Evolutionary conservation across 495 filamentous ascomycete species (phyloP).

Genomic region (Xanthoparmelia taractica): DNA sequence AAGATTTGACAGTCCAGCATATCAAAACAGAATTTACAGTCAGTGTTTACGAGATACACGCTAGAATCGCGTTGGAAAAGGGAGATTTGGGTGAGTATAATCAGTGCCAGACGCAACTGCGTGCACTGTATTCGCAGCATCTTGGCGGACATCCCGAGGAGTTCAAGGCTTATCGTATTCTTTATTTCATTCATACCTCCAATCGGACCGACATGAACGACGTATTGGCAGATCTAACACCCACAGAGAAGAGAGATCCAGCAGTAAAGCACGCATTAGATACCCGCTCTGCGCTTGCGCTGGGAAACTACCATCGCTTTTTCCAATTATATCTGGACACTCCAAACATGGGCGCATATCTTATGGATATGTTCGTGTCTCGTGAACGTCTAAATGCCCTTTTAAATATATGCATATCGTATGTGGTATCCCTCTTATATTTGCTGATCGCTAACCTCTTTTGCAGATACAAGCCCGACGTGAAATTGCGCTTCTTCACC

Average conservation of each 20-base stretch:
- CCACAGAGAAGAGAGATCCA: slow-evolving; percentile 78
- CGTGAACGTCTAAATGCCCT: slow-evolving; percentile 88
- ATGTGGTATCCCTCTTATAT: slow-evolving; percentile 39
- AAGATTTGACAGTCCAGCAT: slow-evolving; percentile 96
- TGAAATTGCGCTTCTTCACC: slow-evolving; percentile 83
- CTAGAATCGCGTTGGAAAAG: slow-evolving; percentile 95
- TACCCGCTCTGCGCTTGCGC: slow-evolving; percentile 81
- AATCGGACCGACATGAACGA: slow-evolving; percentile 98
- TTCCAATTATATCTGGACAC: slow-evolving; percentile 91
- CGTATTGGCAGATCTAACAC: slow-evolving; percentile 92
- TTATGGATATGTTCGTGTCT: slow-evolving; percentile 97
- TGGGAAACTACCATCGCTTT: slow-evolving; percentile 95
- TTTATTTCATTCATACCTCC: slow-evolving; percentile 98
- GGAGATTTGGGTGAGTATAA: slow-evolving; percentile 99
- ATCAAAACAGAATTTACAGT: slow-evolving; percentile 95
- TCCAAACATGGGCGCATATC: slow-evolving; percentile 94
- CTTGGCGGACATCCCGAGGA: slow-evolving; percentile 86
- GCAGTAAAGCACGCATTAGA: slow-evolving; percentile 86
- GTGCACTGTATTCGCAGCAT: slow-evolving; percentile 76
- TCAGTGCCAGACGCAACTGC: slow-evolving; percentile 97
- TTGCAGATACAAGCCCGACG: slow-evolving; percentile 77
- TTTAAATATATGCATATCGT: slow-evolving; percentile 88
- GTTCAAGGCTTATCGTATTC: slow-evolving; percentile 99
- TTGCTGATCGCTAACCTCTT: slow-evolving; percentile 32
- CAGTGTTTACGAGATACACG: slow-evolving; percentile 93